Conservation (phyloP, 768 basidiomycete genomes). For the Psilocybe tampanensis region DNA sequence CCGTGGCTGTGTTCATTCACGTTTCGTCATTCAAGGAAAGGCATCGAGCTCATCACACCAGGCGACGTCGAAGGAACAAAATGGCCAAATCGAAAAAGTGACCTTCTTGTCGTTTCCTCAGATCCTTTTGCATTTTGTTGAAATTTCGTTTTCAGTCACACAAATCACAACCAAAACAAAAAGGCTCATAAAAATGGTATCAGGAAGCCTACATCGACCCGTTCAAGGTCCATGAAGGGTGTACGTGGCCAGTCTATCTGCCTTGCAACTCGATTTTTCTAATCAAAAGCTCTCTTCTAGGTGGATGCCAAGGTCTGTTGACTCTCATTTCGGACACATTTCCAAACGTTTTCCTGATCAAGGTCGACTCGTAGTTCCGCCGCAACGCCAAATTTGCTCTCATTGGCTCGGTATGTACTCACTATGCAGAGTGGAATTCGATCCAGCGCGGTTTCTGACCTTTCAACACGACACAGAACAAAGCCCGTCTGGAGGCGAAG, state of each 20-base stretch:
- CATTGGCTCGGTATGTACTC: slow-evolving; percentile 66
- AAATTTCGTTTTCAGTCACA: slow-evolving; percentile 56
- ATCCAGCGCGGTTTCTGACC: not conserved
- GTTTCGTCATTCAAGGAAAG: not conserved
- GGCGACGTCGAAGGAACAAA: slow-evolving; percentile 34
- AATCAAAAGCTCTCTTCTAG: slow-evolving; percentile 34
- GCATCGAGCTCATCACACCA: slow-evolving; percentile 27
- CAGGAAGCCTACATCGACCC: slow-evolving; percentile 74
- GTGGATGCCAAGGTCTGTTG: slow-evolving; percentile 76
- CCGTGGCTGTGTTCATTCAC: slow-evolving; percentile 41
- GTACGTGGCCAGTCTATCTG: slow-evolving; percentile 54
- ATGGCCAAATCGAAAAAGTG: slow-evolving; percentile 99
- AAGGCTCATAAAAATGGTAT: slow-evolving; percentile 99
- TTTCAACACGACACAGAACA: slow-evolving; percentile 45
- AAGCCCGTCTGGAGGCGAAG: slow-evolving; percentile 66
- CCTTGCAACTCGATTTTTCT: slow-evolving; percentile 5
- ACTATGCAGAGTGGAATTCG: not conserved
- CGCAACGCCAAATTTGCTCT: slow-evolving; percentile 78
- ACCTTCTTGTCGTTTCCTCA: slow-evolving; percentile 22
- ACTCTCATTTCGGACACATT: slow-evolving; percentile 1
- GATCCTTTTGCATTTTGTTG: not conserved
- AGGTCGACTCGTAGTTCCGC: slow-evolving; percentile 63
- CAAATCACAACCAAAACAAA: slow-evolving; percentile 94
- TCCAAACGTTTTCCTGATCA: slow-evolving; percentile 9
- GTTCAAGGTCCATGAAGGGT: slow-evolving; percentile 85